Percentiles rank a stretch among this genome's conserved stretches.
Conservation (phyloP, 1,284 basidiomycete genomes). For the Prillingera fragicola region DNA sequence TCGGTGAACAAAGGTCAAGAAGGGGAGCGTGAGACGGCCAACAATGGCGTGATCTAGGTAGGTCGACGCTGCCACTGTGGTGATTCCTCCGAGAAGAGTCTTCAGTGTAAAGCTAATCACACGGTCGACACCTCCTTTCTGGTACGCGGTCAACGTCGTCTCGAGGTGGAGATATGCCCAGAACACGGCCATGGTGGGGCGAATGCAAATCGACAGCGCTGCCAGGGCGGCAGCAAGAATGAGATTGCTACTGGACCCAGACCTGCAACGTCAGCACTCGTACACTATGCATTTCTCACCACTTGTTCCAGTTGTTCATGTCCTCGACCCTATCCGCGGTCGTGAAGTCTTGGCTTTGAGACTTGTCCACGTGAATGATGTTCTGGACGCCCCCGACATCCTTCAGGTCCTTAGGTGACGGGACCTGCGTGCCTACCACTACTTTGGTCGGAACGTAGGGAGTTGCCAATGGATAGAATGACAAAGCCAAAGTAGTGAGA, state of each 20-base stretch:
- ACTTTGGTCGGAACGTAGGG: too few species aligned
- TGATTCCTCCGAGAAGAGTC: constrained; percentile 10
- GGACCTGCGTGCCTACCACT: too few species aligned
- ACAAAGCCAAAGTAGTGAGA: constrained; percentile 71
- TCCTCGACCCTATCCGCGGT: too few species aligned
- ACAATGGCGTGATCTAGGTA: constrained; percentile 39
- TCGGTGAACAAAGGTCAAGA: constrained; percentile 65
- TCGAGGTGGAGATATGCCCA: constrained; percentile 65
- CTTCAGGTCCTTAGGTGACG: too few species aligned
- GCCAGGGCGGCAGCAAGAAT: constrained; percentile 55
- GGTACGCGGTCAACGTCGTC: background rate
- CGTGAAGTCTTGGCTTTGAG: too few species aligned
- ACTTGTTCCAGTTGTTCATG: too few species aligned
- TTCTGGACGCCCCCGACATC: too few species aligned
- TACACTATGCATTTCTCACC: too few species aligned
- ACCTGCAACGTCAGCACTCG: too few species aligned
- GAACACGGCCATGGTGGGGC: constrained; percentile 79
- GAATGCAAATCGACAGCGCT: constrained; percentile 68
- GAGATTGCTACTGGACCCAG: constrained; percentile 32
- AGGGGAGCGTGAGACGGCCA: constrained; percentile 35
- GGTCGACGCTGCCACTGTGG: constrained; percentile 31
- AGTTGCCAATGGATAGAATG: constrained; percentile 75
- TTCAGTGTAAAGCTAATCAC: background rate
- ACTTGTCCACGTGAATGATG: too few species aligned
- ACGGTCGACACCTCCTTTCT: background rate